Base-by-base conservation (phyloP, 352 stramenopile species). In the Phytophthora citrophthora region DNA sequence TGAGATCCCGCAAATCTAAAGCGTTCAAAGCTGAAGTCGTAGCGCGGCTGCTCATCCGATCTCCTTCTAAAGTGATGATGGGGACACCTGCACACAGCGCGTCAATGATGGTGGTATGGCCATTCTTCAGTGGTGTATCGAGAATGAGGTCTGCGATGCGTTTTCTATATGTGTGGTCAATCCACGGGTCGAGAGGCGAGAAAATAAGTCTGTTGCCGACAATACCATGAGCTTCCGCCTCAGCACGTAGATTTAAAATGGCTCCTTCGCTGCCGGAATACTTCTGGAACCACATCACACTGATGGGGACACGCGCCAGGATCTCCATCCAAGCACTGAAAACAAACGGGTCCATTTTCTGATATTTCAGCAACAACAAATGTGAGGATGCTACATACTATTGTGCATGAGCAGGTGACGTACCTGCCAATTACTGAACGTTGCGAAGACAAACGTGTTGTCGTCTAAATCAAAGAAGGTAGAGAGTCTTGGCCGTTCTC, bases 371-470 rank as follows among this genome's bases (percentile, higher is more conserved):
- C 29, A 53, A 16, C 27, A 31, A 20, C 20, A 20, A 20, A 20
- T 20, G 20, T 20, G 20, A 20, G 20, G 20, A 20, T 20, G 20
- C 20, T 20, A 20, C 20, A 2, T 34, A 34, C 4, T 13, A 12
- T 13, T 13, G 8, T 34, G 3, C 1, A 34, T 3, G 29, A 12
- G 29, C 8, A 1, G 27, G 7, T 8, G 5, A 48, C 52, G 5
- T 53, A 81, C 76, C 72, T 94, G 86, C 78, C 83, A 94, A 59
- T 95, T 94, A 71, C 85, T 94, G 60, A 96, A 93, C 12, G 83
- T 90, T 13, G 85, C 86, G 45, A 96, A 94, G 0, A 92, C 73
- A 27, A 96, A 86, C 32, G 53, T 48, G 11, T 49, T 46, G 36
- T 49, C 36, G 12, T 26, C 32, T 65, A 43, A 4, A 9, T 57